A percentile compares a stretch with the other conserved stretches of the same genome.
phyloP scores from a whole-genome alignment of 495 filamentous ascomycete species.

The Penicillium paxilli region DNA sequence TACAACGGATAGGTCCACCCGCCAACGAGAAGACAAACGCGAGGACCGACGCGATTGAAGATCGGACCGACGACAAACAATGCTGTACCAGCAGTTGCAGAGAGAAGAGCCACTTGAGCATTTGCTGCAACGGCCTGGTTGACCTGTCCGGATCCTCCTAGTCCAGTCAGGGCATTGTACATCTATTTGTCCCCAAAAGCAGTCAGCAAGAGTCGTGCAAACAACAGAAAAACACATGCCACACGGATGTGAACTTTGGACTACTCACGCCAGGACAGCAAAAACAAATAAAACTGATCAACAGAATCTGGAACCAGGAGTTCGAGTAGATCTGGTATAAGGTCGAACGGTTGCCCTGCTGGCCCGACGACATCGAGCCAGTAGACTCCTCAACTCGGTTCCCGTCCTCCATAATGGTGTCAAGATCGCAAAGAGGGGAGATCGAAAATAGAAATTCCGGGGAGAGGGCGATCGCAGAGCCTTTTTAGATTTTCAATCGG shows the following conservation, averaged over 20 bases:
- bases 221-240: neutral
- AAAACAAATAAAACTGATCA: constrained; percentile 70
- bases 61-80: constrained; percentile 45
- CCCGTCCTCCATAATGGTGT: constrained; percentile 13
- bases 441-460: neutral
- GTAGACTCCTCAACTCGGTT: constrained; percentile 1
- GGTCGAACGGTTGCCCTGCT: constrained; percentile 6
- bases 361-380: neutral
- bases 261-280: constrained; percentile 68
- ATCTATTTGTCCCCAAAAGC: constrained; percentile 28
- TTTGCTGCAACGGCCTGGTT: constrained; percentile 42
- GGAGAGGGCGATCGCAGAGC: neutral
- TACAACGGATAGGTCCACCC: constrained; percentile 48
- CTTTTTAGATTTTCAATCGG: neutral
- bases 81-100: constrained; percentile 40
- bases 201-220: neutral
- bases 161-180: constrained; percentile 70
- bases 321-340: constrained; percentile 30
- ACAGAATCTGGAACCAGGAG: constrained; percentile 42
- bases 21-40: constrained; percentile 39
- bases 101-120: constrained; percentile 40
- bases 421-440: neutral
- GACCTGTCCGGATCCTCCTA: constrained; percentile 56
- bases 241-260: neutral
- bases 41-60: constrained; percentile 41